Evolutionary conservation across 2,329 filamentous ascomycete species (phyloP), one percentile per base, ranked within the genome.

Genomic region (Aureobasidium sp.): DNA sequence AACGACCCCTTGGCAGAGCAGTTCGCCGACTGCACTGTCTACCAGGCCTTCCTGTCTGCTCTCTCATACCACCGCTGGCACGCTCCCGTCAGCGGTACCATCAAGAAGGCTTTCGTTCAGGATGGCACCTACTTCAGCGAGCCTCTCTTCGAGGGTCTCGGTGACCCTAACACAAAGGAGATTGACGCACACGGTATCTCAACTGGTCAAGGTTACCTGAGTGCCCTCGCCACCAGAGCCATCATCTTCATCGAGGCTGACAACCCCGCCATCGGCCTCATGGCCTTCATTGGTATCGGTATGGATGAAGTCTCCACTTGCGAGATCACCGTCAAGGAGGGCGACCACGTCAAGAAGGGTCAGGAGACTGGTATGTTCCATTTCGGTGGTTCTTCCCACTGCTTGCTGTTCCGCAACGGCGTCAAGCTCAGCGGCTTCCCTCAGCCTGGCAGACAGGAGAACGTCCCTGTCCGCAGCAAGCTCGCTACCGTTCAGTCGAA

Each of bases 361-460:
- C 82, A 90, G 5, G 76, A 90, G 75, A 78, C 86, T 42, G 88
- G 88, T 46, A 90, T 90, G 87, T 91, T 91, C 73, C 88, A 91
- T 70, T 91, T 87, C 70, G 88, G 88, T n/a, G 88, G 89, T 0
- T 87, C 82, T 7, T 85, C 84, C 1, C 84, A 89, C 70, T 89
- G 86, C 67, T 69, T 91, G 67, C 69, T 91, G 2, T 90, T 91
- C 74, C 74, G 82, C 29, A 78, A 81, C 65, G 80, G 77, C 0
- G 82, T 87, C 36, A 75, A 78, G 36, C 62, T 78, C 27, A 71
- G 74, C 26, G 70, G 68, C 34, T 72, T 73, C 64, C 71, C 70
- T 8, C 60, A 71, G 64, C 67, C 70, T 2, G 70, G 71, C 5
- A 62, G 68, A 12, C 59, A 69, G 61, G 66, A 72, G 17, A 77